Evolutionary conservation across 1,284 basidiomycete species (phyloP), one percentile per base, ranked within the genome.

Genomic region (Puccinia coronata): DNA sequence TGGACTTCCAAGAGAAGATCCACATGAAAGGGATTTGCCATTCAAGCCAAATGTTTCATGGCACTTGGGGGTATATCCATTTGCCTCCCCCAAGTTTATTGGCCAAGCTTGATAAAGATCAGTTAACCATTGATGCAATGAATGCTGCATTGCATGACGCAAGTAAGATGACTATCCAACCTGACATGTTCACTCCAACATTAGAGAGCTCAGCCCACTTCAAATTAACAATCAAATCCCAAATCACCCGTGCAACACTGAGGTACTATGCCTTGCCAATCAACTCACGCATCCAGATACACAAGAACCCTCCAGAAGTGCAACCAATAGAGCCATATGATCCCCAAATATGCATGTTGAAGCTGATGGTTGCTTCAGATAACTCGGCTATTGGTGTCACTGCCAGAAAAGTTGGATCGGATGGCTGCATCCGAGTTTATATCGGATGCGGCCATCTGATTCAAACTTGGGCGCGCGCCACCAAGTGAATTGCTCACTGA

Each of bases 1-100:
- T 74, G 31, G 72, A 59, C 11, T 28, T 74, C 53, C 72, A 57
- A 55, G 25, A 74, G 36, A n/a, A 16, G 14, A 59, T 74, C 39
- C 72, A 74, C 55, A 43, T 31, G 9, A 28, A 53, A 9, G n/a
- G n/a, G 20, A 20, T 59, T 1, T 51, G 57, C 39, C n/a, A 39
- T 11, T 31, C 28, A 51, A 55, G 36, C 11, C 20, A 8, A 11
- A 57, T 74, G 55, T 74, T 5, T 69, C n/a, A n/a, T n/a, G n/a
- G n/a, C n/a, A n/a, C n/a, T n/a, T n/a, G n/a, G n/a, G n/a, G n/a
- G n/a, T n/a, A 69, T 23, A 69, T 69, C 34, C 65, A 69, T 36
- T 41, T 12, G 14, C 16, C 31, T n/a, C 43, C 65, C 25, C 39
- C 65, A n/a, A 47, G 20, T 25, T 2, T 69, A 12, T 28, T 43